Evolutionary conservation across 257 asterid genomes (phyloP).

Genomic region (Dorcoceras hygrometricum): DNA sequence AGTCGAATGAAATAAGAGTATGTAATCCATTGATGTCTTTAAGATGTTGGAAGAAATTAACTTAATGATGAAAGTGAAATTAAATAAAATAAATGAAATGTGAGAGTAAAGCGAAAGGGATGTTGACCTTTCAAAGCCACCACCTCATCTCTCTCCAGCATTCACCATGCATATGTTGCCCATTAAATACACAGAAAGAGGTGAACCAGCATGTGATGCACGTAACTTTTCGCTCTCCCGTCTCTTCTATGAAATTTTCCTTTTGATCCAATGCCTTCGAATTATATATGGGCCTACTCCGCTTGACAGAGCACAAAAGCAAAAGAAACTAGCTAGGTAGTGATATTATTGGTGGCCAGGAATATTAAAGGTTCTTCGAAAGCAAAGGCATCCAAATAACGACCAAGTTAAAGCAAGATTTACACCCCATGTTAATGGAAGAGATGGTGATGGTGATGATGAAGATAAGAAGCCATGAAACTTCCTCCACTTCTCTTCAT

Average conservation of each 20-base stretch:
- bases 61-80: neutral
- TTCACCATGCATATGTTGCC: conserved; percentile 14
- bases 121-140: conserved; percentile 23
- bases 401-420: conserved; percentile 27
- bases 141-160: conserved; percentile 26
- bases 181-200: conserved; percentile 32
- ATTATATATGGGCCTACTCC: conserved; percentile 36
- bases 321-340: conserved; percentile 30
- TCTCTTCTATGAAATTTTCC: conserved; percentile 20
- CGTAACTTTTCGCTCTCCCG: conserved; percentile 26
- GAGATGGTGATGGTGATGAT: conserved; percentile 58
- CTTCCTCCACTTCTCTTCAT: conserved; percentile 11
- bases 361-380: conserved; percentile 19
- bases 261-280: conserved; percentile 17
- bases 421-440: conserved; percentile 30
- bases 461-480: conserved; percentile 53
- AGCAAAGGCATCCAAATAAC: conserved; percentile 20
- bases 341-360: conserved; percentile 5
- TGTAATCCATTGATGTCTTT: too few species aligned
- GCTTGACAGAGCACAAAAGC: conserved; percentile 32
- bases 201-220: conserved; percentile 35
- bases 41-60: too few species aligned
- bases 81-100: neutral
- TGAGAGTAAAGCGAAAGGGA: conserved; percentile 5
- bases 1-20: too few species aligned